These are phyloP conservation scores for Mycogone perniciosa DNA, from an alignment of 2,329 filamentous ascomycete species.

Conservation along the genomic window DNA sequence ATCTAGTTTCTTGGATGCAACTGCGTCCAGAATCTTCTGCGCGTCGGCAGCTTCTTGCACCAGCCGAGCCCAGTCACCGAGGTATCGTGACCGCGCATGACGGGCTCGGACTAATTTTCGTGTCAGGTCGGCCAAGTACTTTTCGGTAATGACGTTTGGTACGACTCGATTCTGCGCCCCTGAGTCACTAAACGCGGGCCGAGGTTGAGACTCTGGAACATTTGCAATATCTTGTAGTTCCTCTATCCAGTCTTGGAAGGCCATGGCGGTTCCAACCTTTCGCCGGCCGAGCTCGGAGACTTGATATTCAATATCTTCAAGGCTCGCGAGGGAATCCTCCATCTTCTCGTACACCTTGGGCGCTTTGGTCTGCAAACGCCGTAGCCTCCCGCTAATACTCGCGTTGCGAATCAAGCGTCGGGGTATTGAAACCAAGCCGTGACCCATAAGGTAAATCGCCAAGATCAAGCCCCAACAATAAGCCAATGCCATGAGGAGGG, in stretches of 20 bases:
- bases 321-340: constrained; percentile 70
- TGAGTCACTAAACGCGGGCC: constrained; percentile 34
- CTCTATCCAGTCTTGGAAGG: constrained; percentile 92
- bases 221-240: constrained; percentile 76
- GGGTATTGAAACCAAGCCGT: constrained; percentile 88
- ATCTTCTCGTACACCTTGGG: constrained; percentile 81
- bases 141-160: constrained; percentile 82
- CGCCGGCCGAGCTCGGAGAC: constrained; percentile 72
- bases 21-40: constrained; percentile 79
- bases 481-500: constrained; percentile 82
- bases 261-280: constrained; percentile 68
- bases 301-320: constrained; percentile 77
- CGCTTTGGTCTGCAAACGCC: constrained; percentile 69
- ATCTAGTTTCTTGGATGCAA: constrained; percentile 71
- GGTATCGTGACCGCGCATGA: constrained; percentile 76
- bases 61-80: constrained; percentile 78
- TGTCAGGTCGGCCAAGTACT: constrained; percentile 86
- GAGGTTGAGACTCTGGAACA: constrained; percentile 55
- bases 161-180: constrained; percentile 43
- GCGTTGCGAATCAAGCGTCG: constrained; percentile 73
- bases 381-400: constrained; percentile 66
- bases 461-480: constrained; percentile 90
- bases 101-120: constrained; percentile 73
- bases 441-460: constrained; percentile 96
- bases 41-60: constrained; percentile 67